Conservation (phyloP, 2,329 filamentous ascomycete species). For the Diaporthe sp. region DNA sequence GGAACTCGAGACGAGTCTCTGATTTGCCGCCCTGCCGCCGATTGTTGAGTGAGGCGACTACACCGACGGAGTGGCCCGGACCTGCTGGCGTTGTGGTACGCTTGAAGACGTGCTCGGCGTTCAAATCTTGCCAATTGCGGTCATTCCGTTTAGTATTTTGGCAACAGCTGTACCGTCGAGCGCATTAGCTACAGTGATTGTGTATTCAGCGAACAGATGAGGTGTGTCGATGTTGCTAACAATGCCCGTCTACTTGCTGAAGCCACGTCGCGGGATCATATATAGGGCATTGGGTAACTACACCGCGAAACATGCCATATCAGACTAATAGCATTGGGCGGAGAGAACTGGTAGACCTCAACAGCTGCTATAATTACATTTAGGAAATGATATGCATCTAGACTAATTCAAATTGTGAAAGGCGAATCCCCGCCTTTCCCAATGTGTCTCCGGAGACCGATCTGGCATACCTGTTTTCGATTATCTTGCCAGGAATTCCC, state of each 20-base stretch:
- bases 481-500: background rate
- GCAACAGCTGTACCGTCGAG: too few relatives aligned
- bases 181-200: too few relatives aligned
- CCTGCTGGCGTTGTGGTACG: too few relatives aligned
- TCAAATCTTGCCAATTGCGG: too few relatives aligned
- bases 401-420: background rate
- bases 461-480: accelerated
- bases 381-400: background rate
- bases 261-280: background rate
- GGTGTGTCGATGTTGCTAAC: background rate
- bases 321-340: background rate
- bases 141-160: too few relatives aligned
- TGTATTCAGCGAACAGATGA: too few relatives aligned
- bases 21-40: too few relatives aligned
- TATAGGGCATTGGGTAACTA: background rate
- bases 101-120: too few relatives aligned
- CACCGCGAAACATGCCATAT: background rate
- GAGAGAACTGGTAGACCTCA: background rate
- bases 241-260: background rate
- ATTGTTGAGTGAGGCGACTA: too few relatives aligned
- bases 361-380: background rate
- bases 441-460: background rate
- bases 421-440: background rate
- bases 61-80: too few relatives aligned
- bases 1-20: background rate